Evolutionary conservation across 768 basidiomycete species (phyloP), one percentile per base, ranked within the genome.

Genomic region (Suillus luteus): DNA sequence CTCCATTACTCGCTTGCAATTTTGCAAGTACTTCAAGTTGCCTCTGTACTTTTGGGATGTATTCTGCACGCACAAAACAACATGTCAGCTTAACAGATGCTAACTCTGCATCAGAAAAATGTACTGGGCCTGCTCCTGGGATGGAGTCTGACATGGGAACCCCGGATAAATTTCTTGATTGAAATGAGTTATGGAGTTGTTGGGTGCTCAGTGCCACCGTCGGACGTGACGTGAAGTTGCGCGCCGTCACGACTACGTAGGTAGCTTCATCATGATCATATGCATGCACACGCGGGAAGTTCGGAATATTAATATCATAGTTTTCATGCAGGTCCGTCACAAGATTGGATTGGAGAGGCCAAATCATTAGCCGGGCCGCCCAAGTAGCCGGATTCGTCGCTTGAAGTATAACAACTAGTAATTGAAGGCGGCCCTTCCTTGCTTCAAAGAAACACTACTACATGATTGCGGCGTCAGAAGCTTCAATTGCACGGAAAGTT

Each of bases 61-160:
- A 52, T 33, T 19, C 17, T 85, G 89, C 15, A 95, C 74, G 59
- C 91, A n/a, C 87, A 95, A 77, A 12, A 88, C 79, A 17, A 85
- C 85, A 85, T 4, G 62, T 80, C 80, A 11, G 71, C 66, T 2
- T 93, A 95, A 71, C 88, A 96, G 52, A 88, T 84, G 3, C 96
- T 83, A 98, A 96, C 0, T 96, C 96, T 0, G 84, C 84, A 67
- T 98, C 2, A 97, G 82, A 22, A 98, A 77, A 44, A 97, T 76
- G 64, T 84, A 87, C 0, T 52, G 19, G 2, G 10, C 93, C 92
- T 62, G 81, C 80, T 1, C 78, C 75, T 0, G 96, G 94, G 40
- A 96, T 87, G 41, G 7, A 96, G 81, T 0, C 90, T 95, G 0
- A 88, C 82, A 15, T 31, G 31, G 31, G 91, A 91, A 3, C 91